Base-by-base conservation (phyloP, 164 flowering plant species). In the Chimonanthus salicifolius region DNA sequence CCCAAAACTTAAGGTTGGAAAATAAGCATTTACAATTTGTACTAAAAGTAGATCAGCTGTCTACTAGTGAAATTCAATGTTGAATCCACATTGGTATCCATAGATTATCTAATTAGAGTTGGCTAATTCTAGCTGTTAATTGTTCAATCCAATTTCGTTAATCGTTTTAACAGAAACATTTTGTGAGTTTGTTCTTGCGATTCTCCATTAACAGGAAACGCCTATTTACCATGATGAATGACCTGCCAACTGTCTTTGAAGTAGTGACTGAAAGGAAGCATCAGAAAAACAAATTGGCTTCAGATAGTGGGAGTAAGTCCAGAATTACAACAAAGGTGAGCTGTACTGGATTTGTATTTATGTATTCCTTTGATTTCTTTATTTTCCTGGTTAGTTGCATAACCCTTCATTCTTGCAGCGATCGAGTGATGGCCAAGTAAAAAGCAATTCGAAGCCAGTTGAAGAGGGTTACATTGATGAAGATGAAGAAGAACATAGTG, bases 401-500 rank as follows among this genome's bases (percentile, higher is more conserved):
- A 69, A 54, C 72, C 77, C 6, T 58, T 44, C 58, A n/a, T 62
- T 49, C 15, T 45, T 49, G 81, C 77, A 94, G 98, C 84, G 97
- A 77, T 77, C 91, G 20, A 85, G 78, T 82, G 98, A 94, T 71
- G 97, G 95, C 50, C 90, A 82, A 76, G 84, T 84, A 64, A 90
- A 89, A 81, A 87, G 81, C 86, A 90, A 73, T 74, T 84, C 87
- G 8, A 90, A 85, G 74, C 82, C 80, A 11, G 72, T 68, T 13
- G 97, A 90, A 9, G 92, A 89, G 71, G 80, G 82, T 71, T 88
- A 69, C 50, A 92, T 84, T 75, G 97, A 94, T 51, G 98, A 92
- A 58, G 98, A 92, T 5, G 97, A 89, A 49, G 96, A 94, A 60
- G 97, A 92, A 76, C 98, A 94, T 66, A 83, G 92, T 65, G 97